These are phyloP conservation scores for Mycena pura DNA, from an alignment of 768 basidiomycete genomes.

Conservation along the genomic window DNA sequence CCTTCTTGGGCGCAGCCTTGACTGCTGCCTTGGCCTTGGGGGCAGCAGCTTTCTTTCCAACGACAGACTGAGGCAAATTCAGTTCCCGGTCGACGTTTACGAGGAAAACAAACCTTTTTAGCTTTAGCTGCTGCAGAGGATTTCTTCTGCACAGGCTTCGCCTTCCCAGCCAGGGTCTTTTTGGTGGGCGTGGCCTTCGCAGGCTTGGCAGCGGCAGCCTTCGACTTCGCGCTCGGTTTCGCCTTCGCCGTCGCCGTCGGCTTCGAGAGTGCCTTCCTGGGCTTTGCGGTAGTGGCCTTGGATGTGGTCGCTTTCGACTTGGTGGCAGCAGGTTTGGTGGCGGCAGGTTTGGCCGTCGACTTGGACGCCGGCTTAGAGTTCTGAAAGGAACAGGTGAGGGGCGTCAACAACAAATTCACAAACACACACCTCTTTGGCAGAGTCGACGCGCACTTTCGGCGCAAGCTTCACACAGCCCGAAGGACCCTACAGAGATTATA, in stretches of 20 bases:
- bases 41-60: slow-evolving; percentile 16
- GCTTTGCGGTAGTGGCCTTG: neutral
- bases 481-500: slow-evolving; percentile 35
- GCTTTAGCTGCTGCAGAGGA: slow-evolving; percentile 15
- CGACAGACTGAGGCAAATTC: slow-evolving; percentile 5
- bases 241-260: too few species aligned
- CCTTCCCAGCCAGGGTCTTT: slow-evolving; percentile 7
- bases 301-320: slow-evolving; percentile 11
- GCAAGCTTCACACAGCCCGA: slow-evolving; percentile 75
- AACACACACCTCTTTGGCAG: slow-evolving; percentile 21
- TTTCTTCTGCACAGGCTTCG: slow-evolving; percentile 25
- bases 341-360: slow-evolving; percentile 4
- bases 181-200: slow-evolving; percentile 9
- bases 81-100: neutral
- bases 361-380: slow-evolving; percentile 17
- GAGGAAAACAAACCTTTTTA: slow-evolving; percentile 14
- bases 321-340: neutral
- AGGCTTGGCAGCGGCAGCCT: neutral
- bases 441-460: slow-evolving; percentile 46
- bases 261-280: neutral
- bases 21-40: slow-evolving; percentile 17
- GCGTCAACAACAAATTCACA: neutral
- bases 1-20: slow-evolving; percentile 22
- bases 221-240: neutral
- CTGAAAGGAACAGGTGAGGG: neutral